Base-by-base conservation (phyloP, 1,284 basidiomycete species). In the Malassezia brasiliensis region DNA sequence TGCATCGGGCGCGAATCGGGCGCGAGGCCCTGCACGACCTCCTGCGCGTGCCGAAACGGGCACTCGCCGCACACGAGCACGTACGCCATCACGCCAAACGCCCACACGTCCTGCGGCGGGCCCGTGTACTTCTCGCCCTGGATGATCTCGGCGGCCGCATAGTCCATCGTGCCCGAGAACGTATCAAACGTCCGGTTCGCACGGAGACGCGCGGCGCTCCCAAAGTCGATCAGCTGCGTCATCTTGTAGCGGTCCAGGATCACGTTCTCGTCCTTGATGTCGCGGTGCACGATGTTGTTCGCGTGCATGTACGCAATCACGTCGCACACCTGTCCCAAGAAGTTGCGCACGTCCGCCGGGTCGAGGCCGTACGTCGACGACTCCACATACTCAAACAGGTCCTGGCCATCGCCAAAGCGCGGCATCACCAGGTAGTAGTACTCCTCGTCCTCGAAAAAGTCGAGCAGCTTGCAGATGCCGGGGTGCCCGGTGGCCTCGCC, bases 211-310 rank as follows among this genome's bases (percentile, higher is more conserved):
- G 79, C 78, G 0, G 79, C 78, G 8, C 76, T 77, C 4, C 90
- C 90, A 76, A 96, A 96, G 75, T 98, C 93, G 75, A 98, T 98
- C 64, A 98, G 77, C 75, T 96, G 87, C 68, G 87, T 90, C 44
- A 70, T 67, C 38, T 65, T 66, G 28, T 59, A 37, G 12, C 60
- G 64, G 69, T 83, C 76, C 12, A 81, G 71, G 31, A 81, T 78
- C 36, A 98, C 90, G 74, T 98, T 98, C 77, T 98, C 93, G 70
- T 98, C 93, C 77, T 98, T 98, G 77, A 98, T 85, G 73, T 98
- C 94, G 59, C 93, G 88, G 77, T 98, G 93, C 7, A 98, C 91
- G 83, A 80, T 96, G 54, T 88, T 89, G 68, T 87, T 88, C 19
- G 83, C 80, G 76, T 98, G 93, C 52, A 98, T 78, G 78, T 96